Evolutionary conservation across 2,329 filamentous ascomycete species (phyloP).

Genomic region (Metarhizium brunneum): DNA sequence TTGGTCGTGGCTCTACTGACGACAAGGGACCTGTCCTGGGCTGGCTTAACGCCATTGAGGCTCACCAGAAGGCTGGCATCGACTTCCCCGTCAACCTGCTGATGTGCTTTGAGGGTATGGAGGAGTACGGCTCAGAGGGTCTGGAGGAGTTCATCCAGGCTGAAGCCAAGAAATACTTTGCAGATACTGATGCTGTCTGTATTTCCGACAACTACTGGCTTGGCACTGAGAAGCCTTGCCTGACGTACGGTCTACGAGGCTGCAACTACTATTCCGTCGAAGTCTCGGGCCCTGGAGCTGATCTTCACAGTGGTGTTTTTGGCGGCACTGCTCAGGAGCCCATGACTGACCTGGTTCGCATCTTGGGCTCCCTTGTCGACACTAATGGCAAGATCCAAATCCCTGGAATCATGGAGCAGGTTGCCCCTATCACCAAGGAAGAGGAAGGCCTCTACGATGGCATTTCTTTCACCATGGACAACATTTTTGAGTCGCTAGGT

Average conservation of each 20-base stretch:
- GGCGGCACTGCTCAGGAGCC: slow-evolving; percentile 95
- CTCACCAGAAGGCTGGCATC: slow-evolving; percentile 87
- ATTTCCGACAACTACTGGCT: slow-evolving; percentile 99
- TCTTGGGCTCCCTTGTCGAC: slow-evolving; percentile 80
- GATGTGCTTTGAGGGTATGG: slow-evolving; percentile 99
- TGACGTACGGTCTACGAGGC: slow-evolving; percentile 93
- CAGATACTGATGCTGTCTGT: slow-evolving; percentile 90
- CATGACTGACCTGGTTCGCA: slow-evolving; percentile 86
- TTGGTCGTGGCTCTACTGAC: slow-evolving; percentile 87
- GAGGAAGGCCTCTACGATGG: slow-evolving; percentile 80
- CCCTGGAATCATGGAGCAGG: slow-evolving; percentile 87
- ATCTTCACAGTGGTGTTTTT: slow-evolving; percentile 95
- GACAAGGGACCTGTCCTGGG: slow-evolving; percentile 97
- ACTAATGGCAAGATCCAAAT: slow-evolving; percentile 88
- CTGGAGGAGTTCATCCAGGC: slow-evolving; percentile 88
- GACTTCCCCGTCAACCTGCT: slow-evolving; percentile 96
- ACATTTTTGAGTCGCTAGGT: slow-evolving; percentile 84
- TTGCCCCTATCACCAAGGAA: slow-evolving; percentile 77
- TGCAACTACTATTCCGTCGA: slow-evolving; percentile 97
- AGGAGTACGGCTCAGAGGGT: slow-evolving; percentile 95
- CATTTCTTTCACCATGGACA: slow-evolving; percentile 95
- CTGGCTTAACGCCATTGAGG: slow-evolving; percentile 97
- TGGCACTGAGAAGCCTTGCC: slow-evolving; percentile 93
- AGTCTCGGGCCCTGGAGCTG: slow-evolving; percentile 81
- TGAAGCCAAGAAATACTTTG: slow-evolving; percentile 91